Evolutionary conservation across 306 rosid genomes (phyloP).

Genomic region (Sphenostylis stenocarpa): DNA sequence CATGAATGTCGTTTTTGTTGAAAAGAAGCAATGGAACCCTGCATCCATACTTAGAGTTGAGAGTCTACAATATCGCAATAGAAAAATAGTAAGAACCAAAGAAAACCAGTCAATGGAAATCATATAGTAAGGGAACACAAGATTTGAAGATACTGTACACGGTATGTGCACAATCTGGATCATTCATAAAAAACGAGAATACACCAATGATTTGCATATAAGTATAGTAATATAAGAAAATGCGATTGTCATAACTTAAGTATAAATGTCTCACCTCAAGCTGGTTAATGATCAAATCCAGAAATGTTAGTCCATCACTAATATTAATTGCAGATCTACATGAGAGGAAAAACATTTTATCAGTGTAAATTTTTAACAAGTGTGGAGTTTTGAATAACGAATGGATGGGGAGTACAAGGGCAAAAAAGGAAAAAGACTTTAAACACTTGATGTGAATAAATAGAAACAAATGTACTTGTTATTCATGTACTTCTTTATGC

Average conservation of each 20-base stretch:
- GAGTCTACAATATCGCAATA: conserved; percentile 47
- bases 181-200: background rate
- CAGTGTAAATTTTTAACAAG: background rate
- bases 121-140: background rate
- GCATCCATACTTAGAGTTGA: conserved; percentile 58
- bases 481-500: background rate
- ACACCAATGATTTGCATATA: conserved; percentile 2
- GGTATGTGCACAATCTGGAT: conserved; percentile 8
- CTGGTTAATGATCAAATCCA: conserved; percentile 61
- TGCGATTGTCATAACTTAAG: conserved; percentile 5
- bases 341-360: background rate
- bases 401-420: background rate
- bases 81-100: conserved; percentile 16
- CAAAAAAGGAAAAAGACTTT: conserved; percentile 1
- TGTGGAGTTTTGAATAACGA: conserved; percentile 3
- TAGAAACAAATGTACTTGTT: background rate
- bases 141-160: background rate
- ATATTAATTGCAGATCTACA: conserved; percentile 56
- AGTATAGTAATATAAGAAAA: background rate
- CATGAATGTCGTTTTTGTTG: conserved; percentile 49
- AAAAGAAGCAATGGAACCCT: conserved; percentile 62
- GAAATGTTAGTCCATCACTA: conserved; percentile 51
- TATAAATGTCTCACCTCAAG: conserved; percentile 53
- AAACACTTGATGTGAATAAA: background rate
- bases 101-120: background rate